Percentiles rank a stretch among this genome's conserved stretches.
Evolutionary conservation across 2,329 filamentous ascomycete genomes (phyloP).

Genomic region (Lachnellula arida): DNA sequence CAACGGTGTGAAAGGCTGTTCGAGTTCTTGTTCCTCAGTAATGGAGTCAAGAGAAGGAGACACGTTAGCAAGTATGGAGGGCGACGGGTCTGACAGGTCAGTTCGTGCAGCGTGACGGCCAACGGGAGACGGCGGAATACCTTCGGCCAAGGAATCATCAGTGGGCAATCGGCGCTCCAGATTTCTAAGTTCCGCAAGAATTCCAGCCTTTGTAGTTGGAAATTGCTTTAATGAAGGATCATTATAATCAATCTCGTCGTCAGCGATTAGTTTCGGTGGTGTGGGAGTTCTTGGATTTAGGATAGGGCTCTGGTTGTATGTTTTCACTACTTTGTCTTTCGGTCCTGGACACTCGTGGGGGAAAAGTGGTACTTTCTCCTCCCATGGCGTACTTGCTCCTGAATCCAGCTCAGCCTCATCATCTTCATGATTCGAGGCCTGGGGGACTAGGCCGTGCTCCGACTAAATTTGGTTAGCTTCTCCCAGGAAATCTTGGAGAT

Average conservation of each 20-base stretch:
- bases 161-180: constrained; percentile 22
- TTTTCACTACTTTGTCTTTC: constrained; percentile 11
- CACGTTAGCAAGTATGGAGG: constrained; percentile 12
- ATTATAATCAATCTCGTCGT: constrained; percentile 21
- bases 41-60: constrained; percentile 25
- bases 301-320: background rate
- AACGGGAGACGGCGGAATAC: constrained; percentile 19
- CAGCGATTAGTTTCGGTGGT: constrained; percentile 3
- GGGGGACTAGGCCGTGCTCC: background rate
- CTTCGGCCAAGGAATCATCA: constrained; percentile 19
- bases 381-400: constrained; percentile 19
- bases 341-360: constrained; percentile 25
- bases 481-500: background rate
- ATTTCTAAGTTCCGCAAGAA: constrained; percentile 22
- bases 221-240: constrained; percentile 28
- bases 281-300: constrained; percentile 4
- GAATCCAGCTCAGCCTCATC: constrained; percentile 1
- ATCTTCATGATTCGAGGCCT: constrained; percentile 1
- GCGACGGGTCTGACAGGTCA: constrained; percentile 9
- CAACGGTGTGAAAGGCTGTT: constrained; percentile 5
- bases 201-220: constrained; percentile 24
- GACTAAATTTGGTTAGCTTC: background rate
- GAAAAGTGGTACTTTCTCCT: constrained; percentile 29
- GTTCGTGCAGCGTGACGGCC: constrained; percentile 4
- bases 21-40: constrained; percentile 22